Evolutionary conservation across 331 rosid species (phyloP).

Genomic region (Malus hybrid): DNA sequence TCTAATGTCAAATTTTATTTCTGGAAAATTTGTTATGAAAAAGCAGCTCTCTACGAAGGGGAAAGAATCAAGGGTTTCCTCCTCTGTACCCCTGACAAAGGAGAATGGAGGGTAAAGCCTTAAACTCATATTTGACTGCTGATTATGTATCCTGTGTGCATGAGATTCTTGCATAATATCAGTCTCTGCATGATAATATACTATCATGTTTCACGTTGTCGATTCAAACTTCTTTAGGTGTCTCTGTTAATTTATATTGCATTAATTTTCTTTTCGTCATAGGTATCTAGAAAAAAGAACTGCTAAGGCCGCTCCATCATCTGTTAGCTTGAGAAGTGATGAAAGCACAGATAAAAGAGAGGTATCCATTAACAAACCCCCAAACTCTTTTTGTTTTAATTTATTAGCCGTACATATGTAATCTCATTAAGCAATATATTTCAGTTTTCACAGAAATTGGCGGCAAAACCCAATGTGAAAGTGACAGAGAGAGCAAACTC

Average conservation of each 20-base stretch:
- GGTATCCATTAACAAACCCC: slow-evolving; percentile 30
- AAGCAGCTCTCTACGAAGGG: slow-evolving; percentile 48
- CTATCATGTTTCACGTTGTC: neutral
- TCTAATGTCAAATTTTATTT: slow-evolving; percentile 2
- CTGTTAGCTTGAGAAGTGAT: slow-evolving; percentile 39
- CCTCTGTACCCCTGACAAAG: slow-evolving; percentile 39
- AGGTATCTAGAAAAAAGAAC: slow-evolving; percentile 61
- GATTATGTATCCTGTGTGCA: neutral
- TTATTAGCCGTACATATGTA: slow-evolving; percentile 8
- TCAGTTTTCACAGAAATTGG: too few species aligned
- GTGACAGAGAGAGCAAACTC: slow-evolving; percentile 28
- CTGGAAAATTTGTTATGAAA: neutral
- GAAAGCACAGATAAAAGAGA: slow-evolving; percentile 41
- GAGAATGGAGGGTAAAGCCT: slow-evolving; percentile 65
- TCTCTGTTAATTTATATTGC: neutral
- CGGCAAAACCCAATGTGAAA: slow-evolving; percentile 24
- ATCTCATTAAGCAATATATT: neutral
- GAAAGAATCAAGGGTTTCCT: slow-evolving; percentile 42
- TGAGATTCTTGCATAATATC: slow-evolving; percentile 2
- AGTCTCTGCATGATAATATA: neutral
- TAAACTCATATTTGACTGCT: neutral
- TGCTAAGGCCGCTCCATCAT: slow-evolving; percentile 29
- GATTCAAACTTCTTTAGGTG: neutral
- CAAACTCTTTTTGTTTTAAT: neutral
- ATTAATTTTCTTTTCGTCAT: neutral